Percentiles rank a stretch among this genome's conserved stretches.
phyloP scores from a whole-genome alignment of 345 rosid species.

The Luvunga scandens region DNA sequence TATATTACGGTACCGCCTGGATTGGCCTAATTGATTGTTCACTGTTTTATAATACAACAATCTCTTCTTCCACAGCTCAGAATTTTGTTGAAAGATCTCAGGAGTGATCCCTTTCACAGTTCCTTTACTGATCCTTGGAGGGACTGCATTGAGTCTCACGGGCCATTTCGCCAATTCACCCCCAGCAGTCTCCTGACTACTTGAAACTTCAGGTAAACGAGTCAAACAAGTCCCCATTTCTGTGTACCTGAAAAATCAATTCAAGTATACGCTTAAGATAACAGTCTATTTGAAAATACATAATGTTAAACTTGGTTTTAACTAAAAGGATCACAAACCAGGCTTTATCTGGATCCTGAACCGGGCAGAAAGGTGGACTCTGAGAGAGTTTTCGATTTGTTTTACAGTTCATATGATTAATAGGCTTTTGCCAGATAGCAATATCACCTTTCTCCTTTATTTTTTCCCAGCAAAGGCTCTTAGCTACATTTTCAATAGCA shows the following conservation, averaged over 20 bases:
- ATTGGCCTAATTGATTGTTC: conserved; percentile 46
- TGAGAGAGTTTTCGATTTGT: conserved; percentile 24
- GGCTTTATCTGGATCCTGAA: conserved; percentile 43
- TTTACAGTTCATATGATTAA: conserved; percentile 51
- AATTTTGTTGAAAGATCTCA: conserved; percentile 31
- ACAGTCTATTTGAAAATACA: background rate
- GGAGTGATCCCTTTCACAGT: conserved; percentile 42
- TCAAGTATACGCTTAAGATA: background rate
- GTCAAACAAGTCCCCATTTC: conserved; percentile 59
- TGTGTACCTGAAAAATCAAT: conserved; percentile 42
- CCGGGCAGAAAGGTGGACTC: conserved; percentile 42
- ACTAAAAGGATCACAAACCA: conserved; percentile 28
- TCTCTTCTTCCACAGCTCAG: conserved; percentile 46
- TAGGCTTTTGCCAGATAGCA: conserved; percentile 72
- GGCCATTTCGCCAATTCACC: conserved; percentile 60
- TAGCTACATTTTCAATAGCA: conserved; percentile 41
- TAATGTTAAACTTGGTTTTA: background rate
- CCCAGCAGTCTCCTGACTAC: conserved; percentile 38
- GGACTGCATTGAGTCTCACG: conserved; percentile 42
- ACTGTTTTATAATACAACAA: conserved; percentile 46
- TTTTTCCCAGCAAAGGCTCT: conserved; percentile 58
- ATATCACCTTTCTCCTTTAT: conserved; percentile 47
- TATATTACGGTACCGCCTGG: conserved; percentile 54
- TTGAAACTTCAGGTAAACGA: conserved; percentile 44
- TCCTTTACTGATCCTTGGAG: conserved; percentile 58